Base-by-base conservation (phyloP, 345 rosid species). In the Eucalyptus pauciflora region DNA sequence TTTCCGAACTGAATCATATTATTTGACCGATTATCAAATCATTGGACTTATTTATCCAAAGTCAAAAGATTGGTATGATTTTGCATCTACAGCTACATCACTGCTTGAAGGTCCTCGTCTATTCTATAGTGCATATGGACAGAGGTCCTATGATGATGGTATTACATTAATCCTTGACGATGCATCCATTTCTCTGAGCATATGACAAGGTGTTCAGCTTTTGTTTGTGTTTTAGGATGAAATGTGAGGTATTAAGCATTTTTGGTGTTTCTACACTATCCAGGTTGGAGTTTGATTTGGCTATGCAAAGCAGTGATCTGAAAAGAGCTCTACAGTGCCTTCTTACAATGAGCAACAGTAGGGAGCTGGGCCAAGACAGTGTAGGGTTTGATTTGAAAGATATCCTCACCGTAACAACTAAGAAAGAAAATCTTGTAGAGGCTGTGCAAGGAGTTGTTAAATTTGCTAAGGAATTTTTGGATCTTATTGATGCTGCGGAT, bases 301-400 rank as follows among this genome's bases (percentile, higher is more conserved):
- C 99, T 79, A 96, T 98, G 98, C 96, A 97, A 93, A 97, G 99
- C 91, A 97, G 93, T 92, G 99, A 98, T 94, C 93, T 96, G 91
- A 98, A 96, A 96, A 98, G 99, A 93, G 99, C 99, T 88, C 99
- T 98, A 86, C 99, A 96, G 90, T 97, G 99, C 94, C 99, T 98
- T 88, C 93, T 97, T 88, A 97, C 97, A 33, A 95, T 97, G 99
- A 96, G 99, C 93, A 98, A 97, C 92, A 96, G 98, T 92, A 94
- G 94, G 92, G 99, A 98, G 94, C 93, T 98, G 87, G 99, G 99
- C 86, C 99, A 93, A 88, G 98, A 98, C 88, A 93, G 94, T 88
- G 88, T 92, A 12, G 95, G 98, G 86, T 95, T 96, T 79, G 96
- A 95, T 48, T 90, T 98, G 95, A 96, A 90, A 92, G 99, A 98